Percentiles rank a stretch among this genome's conserved stretches.
phyloP scores from a whole-genome alignment of 495 filamentous ascomycete genomes.

The Penicillium mononematosum region DNA sequence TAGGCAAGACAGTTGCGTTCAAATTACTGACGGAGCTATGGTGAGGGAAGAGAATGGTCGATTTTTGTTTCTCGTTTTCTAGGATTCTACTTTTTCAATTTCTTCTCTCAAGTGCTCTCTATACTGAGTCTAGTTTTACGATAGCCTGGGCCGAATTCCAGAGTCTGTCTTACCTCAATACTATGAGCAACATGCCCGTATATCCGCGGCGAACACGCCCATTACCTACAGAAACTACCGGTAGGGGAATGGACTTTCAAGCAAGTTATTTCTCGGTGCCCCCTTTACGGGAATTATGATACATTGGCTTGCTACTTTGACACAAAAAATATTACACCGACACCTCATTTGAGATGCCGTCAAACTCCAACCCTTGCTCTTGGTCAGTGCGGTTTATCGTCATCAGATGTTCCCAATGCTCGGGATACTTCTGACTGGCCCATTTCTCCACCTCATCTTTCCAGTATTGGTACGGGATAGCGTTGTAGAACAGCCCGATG shows the following conservation, averaged over 20 bases:
- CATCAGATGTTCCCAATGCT: conserved; percentile 62
- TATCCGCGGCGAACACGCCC: not conserved
- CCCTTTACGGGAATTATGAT: not conserved
- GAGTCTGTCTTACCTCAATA: no score
- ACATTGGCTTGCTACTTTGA: not conserved
- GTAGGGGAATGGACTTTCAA: not conserved
- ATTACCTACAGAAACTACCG: not conserved
- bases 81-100: no score
- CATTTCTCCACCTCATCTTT: conserved; percentile 71
- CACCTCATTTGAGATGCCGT: conserved; percentile 34
- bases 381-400: conserved; percentile 33
- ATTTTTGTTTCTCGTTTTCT: not conserved
- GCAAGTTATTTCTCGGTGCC: not conserved
- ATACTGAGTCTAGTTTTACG: no score
- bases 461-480: conserved; percentile 54
- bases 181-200: no score
- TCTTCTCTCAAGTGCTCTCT: not conserved
- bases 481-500: conserved; percentile 72
- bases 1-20: not conserved
- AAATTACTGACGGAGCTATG: not conserved
- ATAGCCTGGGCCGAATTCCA: no score
- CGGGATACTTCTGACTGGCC: conserved; percentile 64
- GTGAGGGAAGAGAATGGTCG: not conserved
- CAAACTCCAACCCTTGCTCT: conserved; percentile 40
- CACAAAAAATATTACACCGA: conserved; percentile 19